Percentiles rank a stretch among this genome's conserved stretches.
These are phyloP conservation scores for Fusarium illudens DNA, from an alignment of 2,329 filamentous ascomycete genomes.

Conservation along the genomic window DNA sequence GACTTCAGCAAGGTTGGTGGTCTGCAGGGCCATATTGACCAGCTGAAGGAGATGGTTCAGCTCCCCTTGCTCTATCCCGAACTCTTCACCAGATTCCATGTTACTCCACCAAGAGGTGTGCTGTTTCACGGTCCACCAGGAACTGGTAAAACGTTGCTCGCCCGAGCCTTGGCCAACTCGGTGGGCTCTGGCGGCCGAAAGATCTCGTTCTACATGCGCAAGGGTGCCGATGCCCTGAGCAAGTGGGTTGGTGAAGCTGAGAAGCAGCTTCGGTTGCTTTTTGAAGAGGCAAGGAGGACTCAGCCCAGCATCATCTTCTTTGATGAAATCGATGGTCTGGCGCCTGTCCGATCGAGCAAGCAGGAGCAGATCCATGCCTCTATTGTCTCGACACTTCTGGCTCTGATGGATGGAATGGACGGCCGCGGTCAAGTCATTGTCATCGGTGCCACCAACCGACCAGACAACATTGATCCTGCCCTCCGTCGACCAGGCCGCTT, in stretches of 20 bases:
- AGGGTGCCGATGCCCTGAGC: constrained; percentile 95
- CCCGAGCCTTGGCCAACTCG: constrained; percentile 89
- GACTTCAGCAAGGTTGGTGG: constrained; percentile 96
- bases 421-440: constrained; percentile 98
- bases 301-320: constrained; percentile 99
- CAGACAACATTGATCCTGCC: constrained; percentile 96
- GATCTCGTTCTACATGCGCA: constrained; percentile 99
- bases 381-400: constrained; percentile 93
- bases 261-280: constrained; percentile 89
- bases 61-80: constrained; percentile 94
- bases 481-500: constrained; percentile 92
- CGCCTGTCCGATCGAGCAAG: constrained; percentile 95
- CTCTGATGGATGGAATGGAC: constrained; percentile 97
- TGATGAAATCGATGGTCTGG: constrained; percentile 96
- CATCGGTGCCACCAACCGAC: constrained; percentile 97
- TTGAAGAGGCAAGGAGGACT: constrained; percentile 93
- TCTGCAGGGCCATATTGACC: constrained; percentile 91
- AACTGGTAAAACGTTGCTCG: constrained; percentile 97
- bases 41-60: constrained; percentile 98
- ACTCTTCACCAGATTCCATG: constrained; percentile 88
- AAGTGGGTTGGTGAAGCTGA: constrained; percentile 99
- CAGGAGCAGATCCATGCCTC: constrained; percentile 99
- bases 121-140: constrained; percentile 96
- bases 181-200: constrained; percentile 89
- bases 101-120: constrained; percentile 93